Evolutionary conservation across 108 stramenopile species (phyloP).

Genomic region (Fragilaria radians): DNA sequence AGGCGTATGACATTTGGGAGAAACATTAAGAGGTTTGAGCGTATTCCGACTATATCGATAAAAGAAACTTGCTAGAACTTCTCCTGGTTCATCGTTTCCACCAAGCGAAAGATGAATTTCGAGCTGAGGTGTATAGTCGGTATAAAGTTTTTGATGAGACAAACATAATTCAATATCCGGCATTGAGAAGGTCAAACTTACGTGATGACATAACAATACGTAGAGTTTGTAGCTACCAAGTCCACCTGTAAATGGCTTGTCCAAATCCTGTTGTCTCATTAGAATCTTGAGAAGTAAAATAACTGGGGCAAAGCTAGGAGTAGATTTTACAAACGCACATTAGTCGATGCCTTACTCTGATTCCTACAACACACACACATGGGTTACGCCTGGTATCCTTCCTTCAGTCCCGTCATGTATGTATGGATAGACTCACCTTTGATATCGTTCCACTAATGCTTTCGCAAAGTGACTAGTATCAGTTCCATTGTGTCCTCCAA

Average conservation of each 20-base stretch:
- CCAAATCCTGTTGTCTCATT: constrained; percentile 69
- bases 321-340: constrained; percentile 1
- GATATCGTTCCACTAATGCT: constrained; percentile 39
- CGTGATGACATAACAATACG: constrained; percentile 75
- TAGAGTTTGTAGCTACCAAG: constrained; percentile 87
- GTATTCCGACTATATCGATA: constrained; percentile 54
- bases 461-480: constrained; percentile 68
- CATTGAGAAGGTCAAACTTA: constrained; percentile 25
- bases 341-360: constrained; percentile 7
- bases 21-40: too few relatives aligned
- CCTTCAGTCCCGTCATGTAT: too few relatives aligned
- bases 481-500: constrained; percentile 74
- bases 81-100: constrained; percentile 34
- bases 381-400: too few relatives aligned
- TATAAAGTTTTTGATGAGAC: background rate
- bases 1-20: too few relatives aligned
- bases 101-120: constrained; percentile 37
- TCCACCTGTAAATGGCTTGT: constrained; percentile 91
- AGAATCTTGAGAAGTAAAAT: constrained; percentile 68
- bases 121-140: constrained; percentile 7
- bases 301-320: constrained; percentile 66
- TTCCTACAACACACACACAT: too few relatives aligned
- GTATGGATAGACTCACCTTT: constrained; percentile 53
- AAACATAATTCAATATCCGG: background rate
- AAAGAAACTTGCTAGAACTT: constrained; percentile 37